Evolutionary conservation across 2,329 filamentous ascomycete species (phyloP).

Genomic region (Colletotrichum karsti): DNA sequence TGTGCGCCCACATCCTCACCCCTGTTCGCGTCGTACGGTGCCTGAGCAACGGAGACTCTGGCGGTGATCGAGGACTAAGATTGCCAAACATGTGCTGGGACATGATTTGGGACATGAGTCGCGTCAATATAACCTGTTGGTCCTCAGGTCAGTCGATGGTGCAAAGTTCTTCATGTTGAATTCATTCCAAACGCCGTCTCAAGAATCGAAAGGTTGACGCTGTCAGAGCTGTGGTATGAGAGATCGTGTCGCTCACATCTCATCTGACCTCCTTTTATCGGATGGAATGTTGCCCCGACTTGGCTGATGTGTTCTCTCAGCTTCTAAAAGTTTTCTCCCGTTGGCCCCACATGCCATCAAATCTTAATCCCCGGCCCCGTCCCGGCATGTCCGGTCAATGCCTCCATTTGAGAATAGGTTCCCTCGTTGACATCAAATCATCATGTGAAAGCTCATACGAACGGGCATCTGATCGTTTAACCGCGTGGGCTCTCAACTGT

Average conservation of each 20-base stretch:
- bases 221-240: no score
- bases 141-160: not conserved
- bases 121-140: not conserved
- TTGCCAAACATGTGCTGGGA: not conserved
- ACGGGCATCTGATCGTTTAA: not conserved
- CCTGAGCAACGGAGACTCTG: not conserved
- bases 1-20: not conserved
- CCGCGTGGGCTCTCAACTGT: no score
- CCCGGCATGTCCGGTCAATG: not conserved
- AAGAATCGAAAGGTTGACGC: not conserved
- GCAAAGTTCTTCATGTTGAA: no score
- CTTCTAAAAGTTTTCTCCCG: not conserved
- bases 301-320: not conserved
- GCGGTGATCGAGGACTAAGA: not conserved
- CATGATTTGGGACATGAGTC: not conserved
- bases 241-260: no score
- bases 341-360: not conserved
- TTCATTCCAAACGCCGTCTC: no score
- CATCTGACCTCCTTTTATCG: not conserved
- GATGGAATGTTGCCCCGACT: conserved; percentile 23
- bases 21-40: not conserved
- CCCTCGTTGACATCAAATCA: not conserved
- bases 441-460: not conserved
- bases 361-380: not conserved
- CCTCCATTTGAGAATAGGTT: not conserved